phyloP scores from a whole-genome alignment of 139 green algal species.

The Chlamydomonas urium region DNA sequence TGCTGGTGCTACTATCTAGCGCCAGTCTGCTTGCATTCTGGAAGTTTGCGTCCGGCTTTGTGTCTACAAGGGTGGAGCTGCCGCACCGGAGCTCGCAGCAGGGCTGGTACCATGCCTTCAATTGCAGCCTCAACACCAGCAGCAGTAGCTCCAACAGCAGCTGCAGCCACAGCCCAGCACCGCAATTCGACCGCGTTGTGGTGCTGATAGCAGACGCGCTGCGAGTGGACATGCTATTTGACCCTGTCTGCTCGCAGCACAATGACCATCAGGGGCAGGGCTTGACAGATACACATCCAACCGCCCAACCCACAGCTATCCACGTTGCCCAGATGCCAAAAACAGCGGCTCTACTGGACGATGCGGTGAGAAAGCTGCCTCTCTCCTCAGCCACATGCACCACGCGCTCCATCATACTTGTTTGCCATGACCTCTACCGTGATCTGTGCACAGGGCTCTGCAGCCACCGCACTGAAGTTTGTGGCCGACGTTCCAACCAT shows the following conservation, averaged over 20 bases:
- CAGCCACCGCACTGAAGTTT: conserved; percentile 49
- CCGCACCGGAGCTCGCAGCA: conserved; percentile 19
- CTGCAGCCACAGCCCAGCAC: too few species aligned
- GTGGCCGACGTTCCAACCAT: conserved; percentile 87
- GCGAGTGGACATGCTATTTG: conserved; percentile 62
- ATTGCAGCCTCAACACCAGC: too few species aligned
- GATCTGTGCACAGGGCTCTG: conserved; percentile 17
- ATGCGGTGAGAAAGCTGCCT: conserved; percentile 23
- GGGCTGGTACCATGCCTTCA: too few species aligned
- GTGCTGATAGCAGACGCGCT: conserved; percentile 80
- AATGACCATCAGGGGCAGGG: too few species aligned
- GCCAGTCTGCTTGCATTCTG: neutral
- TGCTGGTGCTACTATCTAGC: too few species aligned
- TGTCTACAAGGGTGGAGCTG: conserved; percentile 79
- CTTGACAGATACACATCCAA: too few species aligned
- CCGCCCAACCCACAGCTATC: too few species aligned
- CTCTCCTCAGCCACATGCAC: too few species aligned
- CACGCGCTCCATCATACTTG: too few species aligned
- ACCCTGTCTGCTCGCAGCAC: neutral
- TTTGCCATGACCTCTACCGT: too few species aligned
- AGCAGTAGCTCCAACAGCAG: too few species aligned
- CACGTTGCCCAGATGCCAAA: conserved; percentile 16
- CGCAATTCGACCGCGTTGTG: conserved; percentile 24
- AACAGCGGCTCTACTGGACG: conserved; percentile 13
- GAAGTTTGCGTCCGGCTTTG: conserved; percentile 76